Evolutionary conservation across 192 early-diverging fungal genomes (phyloP), one percentile per base, ranked within the genome.

Genomic region (Cladochytrium replicatum): DNA sequence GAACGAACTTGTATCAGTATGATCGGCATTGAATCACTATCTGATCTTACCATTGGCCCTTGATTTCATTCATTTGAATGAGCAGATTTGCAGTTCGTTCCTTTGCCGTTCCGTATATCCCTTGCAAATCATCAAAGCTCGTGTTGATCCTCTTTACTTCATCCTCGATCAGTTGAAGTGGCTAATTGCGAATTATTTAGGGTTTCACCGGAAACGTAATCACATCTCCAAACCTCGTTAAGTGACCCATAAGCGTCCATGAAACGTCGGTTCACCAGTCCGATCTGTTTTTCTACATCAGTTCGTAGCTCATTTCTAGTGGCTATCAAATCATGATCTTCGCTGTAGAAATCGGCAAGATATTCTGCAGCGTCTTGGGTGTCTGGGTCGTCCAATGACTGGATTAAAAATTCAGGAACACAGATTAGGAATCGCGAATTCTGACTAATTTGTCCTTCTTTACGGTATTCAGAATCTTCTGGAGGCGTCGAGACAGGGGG

Each of bases 341-440:
- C 54, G 3, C 53, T 55, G 63, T 81, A 82, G 43, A 81, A 77
- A 38, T 77, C 76, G 0, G 80, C 73, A 17, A 86, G 58, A 2
- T 77, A 67, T 31, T 67, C 65, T 27, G 84, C 64, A 2, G 84
- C 80, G n/a, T 71, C 60, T 57, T 72, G 79, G n/a, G 77, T 76
- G 39, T 75, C 67, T 17, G 60, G 46, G 46, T 79, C 73, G 41
- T 86, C 83, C n/a, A 85, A 52, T 23, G 78, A 71, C 55, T 68
- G 23, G 9, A 28, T 13, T 7, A n/a, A 17, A 11, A 6, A 25
- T 2, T 43, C 25, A 53, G 1, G 11, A 7, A 22, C 19, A 29
- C 0, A 11, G 3, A 24, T 13, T 25, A 48, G 30, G 22, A 4
- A 2, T 32, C 4, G 34, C 21, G 15, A 11, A 9, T 5, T 21